Evolutionary conservation across 2,329 filamentous ascomycete genomes (phyloP), one percentile per base, ranked within the genome.

Genomic region (Colletotrichum tropicicola): DNA sequence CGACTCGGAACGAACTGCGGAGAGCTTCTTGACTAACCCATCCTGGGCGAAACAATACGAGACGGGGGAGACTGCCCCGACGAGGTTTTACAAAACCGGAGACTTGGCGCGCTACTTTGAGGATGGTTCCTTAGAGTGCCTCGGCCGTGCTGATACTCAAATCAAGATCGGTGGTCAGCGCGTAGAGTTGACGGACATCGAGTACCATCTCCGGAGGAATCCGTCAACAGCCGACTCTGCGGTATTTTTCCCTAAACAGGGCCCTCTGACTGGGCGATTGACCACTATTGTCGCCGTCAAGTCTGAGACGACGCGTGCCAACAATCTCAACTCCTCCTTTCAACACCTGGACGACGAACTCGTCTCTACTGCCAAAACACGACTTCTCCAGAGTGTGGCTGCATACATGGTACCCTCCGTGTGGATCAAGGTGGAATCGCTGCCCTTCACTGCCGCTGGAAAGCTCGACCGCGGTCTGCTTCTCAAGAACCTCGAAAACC

Each of bases 211-310:
- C 8, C 47, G 52, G 28, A 39, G 39, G 10, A 32, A 19, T 17
- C 87, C 43, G 85, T 80, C 62, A 70, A 84, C 32, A 5, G 10
- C 53, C 57, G 75, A 85, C 8, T 56, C 43, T 7, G 51, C 32
- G 4, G 51, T 55, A 1, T 41, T 61, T 19, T 25, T 55, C 9
- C 49, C 41, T 9, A 23, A 12, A 13, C 25, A 19, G 6, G 44
- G 48, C 12, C 59, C 32, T 21, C 21, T 48, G 13, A n/a, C 51
- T 8, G 35, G 30, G 15, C 44, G 41, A 13, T 17, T 45, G 3
- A 55, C 19, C 7, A 28, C 43, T 23, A 13, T 56, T 13, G 10
- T 37, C 9, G 19, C 30, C 9, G n/a, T 25, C n/a, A 9, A 6
- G 6, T 15, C 19, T 37, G 8, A 25, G 2, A 8, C 3, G 5